Evolutionary conservation across 1,284 basidiomycete species (phyloP).

Genomic region (Mycosarcoma mackinlayi): DNA sequence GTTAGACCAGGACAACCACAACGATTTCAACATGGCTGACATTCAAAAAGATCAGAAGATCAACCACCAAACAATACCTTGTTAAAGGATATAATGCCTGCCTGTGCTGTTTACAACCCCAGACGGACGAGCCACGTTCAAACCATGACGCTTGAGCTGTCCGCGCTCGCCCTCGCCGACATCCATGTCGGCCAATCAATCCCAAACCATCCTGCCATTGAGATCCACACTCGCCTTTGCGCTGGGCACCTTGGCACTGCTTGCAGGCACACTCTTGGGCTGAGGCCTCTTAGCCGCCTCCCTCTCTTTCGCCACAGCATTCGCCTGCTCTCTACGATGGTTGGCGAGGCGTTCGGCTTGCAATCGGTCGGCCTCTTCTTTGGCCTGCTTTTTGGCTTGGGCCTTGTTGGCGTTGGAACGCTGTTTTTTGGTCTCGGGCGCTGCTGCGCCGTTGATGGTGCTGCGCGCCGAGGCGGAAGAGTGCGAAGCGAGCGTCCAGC

Average conservation of each 20-base stretch:
- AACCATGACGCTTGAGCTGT: no score
- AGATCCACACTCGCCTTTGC: conserved; percentile 48
- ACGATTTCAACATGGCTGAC: no score
- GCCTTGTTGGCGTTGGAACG: conserved; percentile 57
- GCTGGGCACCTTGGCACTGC: conserved; percentile 6
- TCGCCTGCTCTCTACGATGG: conserved; percentile 48
- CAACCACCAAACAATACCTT: no score
- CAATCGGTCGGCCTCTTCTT: conserved; percentile 53
- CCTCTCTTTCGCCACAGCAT: conserved; percentile 27
- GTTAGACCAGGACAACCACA: no score
- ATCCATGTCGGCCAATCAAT: no score
- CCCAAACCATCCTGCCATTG: conserved; percentile 51
- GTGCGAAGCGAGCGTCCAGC: conserved; percentile 23
- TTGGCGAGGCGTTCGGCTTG: conserved; percentile 53
- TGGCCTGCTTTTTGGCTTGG: conserved; percentile 53
- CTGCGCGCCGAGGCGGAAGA: conserved; percentile 5
- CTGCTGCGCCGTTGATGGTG: not conserved
- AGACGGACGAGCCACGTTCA: no score
- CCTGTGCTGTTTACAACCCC: no score
- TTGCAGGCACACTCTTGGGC: conserved; percentile 14
- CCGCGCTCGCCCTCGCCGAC: no score
- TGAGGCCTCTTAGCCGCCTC: conserved; percentile 22
- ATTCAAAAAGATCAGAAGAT: no score
- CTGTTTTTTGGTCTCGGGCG: conserved; percentile 59
- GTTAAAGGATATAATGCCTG: no score